These are phyloP conservation scores for Cladophialophora yegresii DNA, from an alignment of 2,329 filamentous ascomycete genomes.

Conservation along the genomic window DNA sequence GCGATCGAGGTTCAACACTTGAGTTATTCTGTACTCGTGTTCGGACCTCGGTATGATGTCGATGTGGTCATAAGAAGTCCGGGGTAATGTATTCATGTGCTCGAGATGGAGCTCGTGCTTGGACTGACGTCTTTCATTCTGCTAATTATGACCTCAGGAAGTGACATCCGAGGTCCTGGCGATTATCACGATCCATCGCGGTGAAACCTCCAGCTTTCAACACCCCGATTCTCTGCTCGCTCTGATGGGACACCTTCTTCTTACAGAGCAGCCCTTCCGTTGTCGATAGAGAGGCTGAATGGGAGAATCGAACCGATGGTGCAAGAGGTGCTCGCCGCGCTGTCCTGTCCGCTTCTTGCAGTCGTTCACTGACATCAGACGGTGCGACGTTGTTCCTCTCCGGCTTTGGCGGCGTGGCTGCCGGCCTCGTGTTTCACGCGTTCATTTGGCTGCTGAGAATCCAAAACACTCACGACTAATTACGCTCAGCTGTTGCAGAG, in stretches of 20 bases:
- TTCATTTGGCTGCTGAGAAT: not conserved
- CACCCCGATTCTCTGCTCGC: not conserved
- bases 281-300: not conserved
- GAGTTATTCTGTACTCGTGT: too few relatives aligned
- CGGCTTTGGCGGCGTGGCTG: not conserved
- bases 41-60: not conserved
- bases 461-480: not conserved
- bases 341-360: not conserved
- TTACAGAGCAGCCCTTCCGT: not conserved
- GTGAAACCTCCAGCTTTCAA: not conserved
- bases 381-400: not conserved
- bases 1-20: not conserved
- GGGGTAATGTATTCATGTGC: not conserved
- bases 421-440: not conserved
- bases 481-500: not conserved
- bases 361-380: not conserved
- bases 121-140: constrained; percentile 28
- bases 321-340: too few relatives aligned
- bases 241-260: not conserved
- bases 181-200: too few relatives aligned
- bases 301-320: too few relatives aligned
- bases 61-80: not conserved
- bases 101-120: not conserved
- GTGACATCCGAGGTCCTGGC: not conserved
- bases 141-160: constrained; percentile 14